Conservation (phyloP, 768 basidiomycete genomes). For the Harrya chromipes region DNA sequence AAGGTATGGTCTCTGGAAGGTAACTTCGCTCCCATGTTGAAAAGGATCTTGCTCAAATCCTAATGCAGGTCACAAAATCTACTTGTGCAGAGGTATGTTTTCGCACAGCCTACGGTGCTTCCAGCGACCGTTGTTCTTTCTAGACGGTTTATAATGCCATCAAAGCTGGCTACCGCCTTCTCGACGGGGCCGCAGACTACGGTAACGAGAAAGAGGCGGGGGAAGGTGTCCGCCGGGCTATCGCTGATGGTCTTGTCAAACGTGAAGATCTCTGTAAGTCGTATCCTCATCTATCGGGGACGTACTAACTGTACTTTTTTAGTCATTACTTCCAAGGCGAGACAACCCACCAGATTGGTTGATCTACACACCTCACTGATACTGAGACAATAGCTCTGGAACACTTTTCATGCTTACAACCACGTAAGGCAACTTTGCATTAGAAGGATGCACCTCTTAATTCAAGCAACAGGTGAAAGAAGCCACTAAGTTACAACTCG, state of each 20-base stretch:
- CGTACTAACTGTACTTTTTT: constrained; percentile 2
- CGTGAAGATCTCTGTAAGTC: constrained; percentile 81
- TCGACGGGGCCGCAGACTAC: constrained; percentile 85
- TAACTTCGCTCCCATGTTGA: constrained; percentile 18
- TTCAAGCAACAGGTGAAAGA: constrained; percentile 45
- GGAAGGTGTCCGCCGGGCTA: constrained; percentile 72
- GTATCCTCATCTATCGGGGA: not conserved
- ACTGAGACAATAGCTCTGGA: constrained; percentile 63
- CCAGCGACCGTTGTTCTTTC: constrained; percentile 2
- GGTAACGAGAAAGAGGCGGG: constrained; percentile 89
- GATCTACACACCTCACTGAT: constrained; percentile 5
- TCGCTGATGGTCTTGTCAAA: constrained; percentile 78
- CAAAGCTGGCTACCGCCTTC: constrained; percentile 81
- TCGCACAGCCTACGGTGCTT: not conserved
- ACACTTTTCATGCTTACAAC: constrained; percentile 80
- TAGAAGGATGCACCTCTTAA: not conserved
- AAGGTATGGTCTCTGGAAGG: constrained; percentile 75
- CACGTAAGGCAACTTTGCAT: constrained; percentile 44
- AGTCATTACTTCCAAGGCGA: constrained; percentile 84
- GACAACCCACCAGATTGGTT: constrained; percentile 1
- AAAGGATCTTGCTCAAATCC: not conserved
- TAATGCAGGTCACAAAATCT: constrained; percentile 50
- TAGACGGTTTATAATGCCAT: constrained; percentile 83
- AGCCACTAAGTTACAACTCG: constrained; percentile 60
- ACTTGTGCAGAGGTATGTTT: constrained; percentile 56